Conservation (phyloP, 2,329 filamentous ascomycete species). For the Arthrobotrys conoides region DNA sequence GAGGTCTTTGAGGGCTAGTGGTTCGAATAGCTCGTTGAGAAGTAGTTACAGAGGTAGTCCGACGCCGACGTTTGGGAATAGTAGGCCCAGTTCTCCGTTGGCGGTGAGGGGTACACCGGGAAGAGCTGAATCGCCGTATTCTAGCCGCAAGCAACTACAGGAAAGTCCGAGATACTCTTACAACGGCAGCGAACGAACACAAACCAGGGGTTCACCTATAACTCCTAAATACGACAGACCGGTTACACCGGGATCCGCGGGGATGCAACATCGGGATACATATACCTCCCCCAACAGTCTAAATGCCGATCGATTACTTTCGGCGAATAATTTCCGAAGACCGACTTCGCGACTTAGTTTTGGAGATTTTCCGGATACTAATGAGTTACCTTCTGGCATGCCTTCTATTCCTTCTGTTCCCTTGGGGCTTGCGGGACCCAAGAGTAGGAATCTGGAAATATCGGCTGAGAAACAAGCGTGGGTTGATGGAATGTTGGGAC, state of each 20-base stretch:
- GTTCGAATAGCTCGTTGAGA: constrained; percentile 56
- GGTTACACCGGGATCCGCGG: constrained; percentile 49
- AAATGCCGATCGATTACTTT: constrained; percentile 28
- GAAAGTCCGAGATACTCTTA: constrained; percentile 47
- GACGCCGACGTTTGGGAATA: constrained; percentile 61
- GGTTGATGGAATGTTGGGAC: constrained; percentile 86
- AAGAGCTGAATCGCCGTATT: constrained; percentile 41
- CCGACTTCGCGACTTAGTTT: constrained; percentile 63
- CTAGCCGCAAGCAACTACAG: constrained; percentile 33
- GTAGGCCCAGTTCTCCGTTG: constrained; percentile 62
- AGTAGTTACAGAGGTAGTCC: constrained; percentile 67
- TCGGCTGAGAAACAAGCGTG: constrained; percentile 82
- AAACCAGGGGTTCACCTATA: constrained; percentile 34
- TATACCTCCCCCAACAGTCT: constrained; percentile 39
- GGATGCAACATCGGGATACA: constrained; percentile 17
- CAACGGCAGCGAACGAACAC: background rate
- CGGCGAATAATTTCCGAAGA: constrained; percentile 48
- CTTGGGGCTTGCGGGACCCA: constrained; percentile 80
- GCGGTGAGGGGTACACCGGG: constrained; percentile 38
- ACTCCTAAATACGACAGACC: constrained; percentile 48
- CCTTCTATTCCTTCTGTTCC: constrained; percentile 67
- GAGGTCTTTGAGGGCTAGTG: constrained; percentile 46
- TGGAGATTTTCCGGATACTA: constrained; percentile 59
- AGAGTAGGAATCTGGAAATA: constrained; percentile 75
- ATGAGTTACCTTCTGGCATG: constrained; percentile 63